Evolutionary conservation across 257 asterid species (phyloP), one percentile per base, ranked within the genome.

Genomic region (Nicotiana undulata): DNA sequence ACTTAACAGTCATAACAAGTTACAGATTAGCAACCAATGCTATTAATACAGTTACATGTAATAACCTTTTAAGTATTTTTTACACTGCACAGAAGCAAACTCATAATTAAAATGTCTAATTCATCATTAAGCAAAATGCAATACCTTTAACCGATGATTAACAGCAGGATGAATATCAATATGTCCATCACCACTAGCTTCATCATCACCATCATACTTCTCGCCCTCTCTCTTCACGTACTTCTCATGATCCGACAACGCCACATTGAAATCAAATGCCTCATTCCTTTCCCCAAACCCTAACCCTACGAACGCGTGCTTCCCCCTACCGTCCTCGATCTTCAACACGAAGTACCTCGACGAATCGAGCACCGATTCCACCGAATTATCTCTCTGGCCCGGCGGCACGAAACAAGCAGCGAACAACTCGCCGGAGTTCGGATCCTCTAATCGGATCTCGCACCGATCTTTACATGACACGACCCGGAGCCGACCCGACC

Each of bases 371-470:
- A 90, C 97, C 34, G 98, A 85, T 81, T 94, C 98, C 60, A 94
- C 98, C 37, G 98, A 91, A 56, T 78, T 86, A 83, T 93, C 98
- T 22, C 97, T 86, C 91, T 93, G 96, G 5, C 98, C 98, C n/a
- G 97, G 97, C 63, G 79, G 83, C 24, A 94, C 88, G 77, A 91
- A 94, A 84, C 98, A 94, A 76, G 98, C 98, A 29, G 98, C 98
- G 87, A 94, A 94, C 3, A 94, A 92, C 75, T 94, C 98, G 4
- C 94, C 96, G 81, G 98, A 90, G 65, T 86, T 90, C 32, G 98
- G 98, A 85, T 93, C 94, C 86, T 93, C 98, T 26, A 94, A 88
- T 5, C 97, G 98, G 93, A 94, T 94, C 98, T 94, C 98, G 86
- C 98, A 94, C 12, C 97, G 91, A 59, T 86, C 56, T 34, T 86